Conservation (phyloP, 192 early-diverging fungal species). For the Mortierella hygrophila region DNA sequence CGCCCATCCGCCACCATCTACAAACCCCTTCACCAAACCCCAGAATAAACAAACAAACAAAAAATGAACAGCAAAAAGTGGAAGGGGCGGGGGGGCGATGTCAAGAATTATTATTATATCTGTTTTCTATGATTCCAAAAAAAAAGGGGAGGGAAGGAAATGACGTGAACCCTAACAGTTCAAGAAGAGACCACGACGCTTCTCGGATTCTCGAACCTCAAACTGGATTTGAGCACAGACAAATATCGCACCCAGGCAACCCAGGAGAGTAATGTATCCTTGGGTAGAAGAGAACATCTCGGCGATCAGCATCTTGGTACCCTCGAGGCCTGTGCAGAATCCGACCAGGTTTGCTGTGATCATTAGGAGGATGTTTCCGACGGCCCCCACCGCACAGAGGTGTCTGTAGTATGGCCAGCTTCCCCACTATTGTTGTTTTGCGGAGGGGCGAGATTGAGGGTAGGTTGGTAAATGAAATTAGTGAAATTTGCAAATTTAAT, state of each 20-base stretch:
- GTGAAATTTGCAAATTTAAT: background rate
- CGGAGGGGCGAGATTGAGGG: background rate
- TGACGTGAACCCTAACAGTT: slow-evolving; percentile 22
- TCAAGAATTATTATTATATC: background rate
- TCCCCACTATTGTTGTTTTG: slow-evolving; percentile 58
- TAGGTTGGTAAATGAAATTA: background rate
- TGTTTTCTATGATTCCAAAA: background rate
- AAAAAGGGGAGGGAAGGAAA: background rate
- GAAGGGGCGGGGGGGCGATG: background rate
- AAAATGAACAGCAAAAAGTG: background rate
- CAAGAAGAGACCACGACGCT: slow-evolving; percentile 63
- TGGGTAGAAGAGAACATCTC: slow-evolving; percentile 62
- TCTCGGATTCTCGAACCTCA: slow-evolving; percentile 82
- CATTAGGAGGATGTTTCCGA: slow-evolving; percentile 92
- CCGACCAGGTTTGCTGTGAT: slow-evolving; percentile 97
- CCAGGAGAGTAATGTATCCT: slow-evolving; percentile 60
- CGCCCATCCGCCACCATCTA: background rate
- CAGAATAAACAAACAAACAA: slow-evolving; percentile 15
- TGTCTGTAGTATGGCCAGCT: slow-evolving; percentile 75
- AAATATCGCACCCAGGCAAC: slow-evolving; percentile 67
- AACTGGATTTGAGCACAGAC: slow-evolving; percentile 82
- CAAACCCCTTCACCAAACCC: background rate
- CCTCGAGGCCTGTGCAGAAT: slow-evolving; percentile 91
- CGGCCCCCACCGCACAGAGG: slow-evolving; percentile 84
- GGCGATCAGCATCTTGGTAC: slow-evolving; percentile 79